Percentiles rank a stretch among this genome's conserved stretches.
These are phyloP conservation scores for Sarocladium kiliense DNA, from an alignment of 2,329 filamentous ascomycete species.

Conservation along the genomic window DNA sequence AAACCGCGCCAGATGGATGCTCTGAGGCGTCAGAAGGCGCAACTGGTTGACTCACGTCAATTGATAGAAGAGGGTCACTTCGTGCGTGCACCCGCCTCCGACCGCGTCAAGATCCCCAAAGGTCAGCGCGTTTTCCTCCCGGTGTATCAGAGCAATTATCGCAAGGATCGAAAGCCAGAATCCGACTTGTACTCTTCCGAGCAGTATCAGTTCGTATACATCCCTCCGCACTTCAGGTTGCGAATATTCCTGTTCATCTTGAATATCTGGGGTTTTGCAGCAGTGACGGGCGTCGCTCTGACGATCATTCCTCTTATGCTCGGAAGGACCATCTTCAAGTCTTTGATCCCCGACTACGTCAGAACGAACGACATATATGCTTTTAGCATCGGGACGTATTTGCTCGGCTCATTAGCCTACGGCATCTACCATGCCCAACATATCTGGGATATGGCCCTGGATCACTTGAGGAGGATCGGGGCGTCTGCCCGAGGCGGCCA, in stretches of 20 bases:
- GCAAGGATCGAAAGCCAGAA: slow-evolving; percentile 50
- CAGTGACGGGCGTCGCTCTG: slow-evolving; percentile 75
- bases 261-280: slow-evolving; percentile 90
- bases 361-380: slow-evolving; percentile 94
- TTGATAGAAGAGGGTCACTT: slow-evolving; percentile 71
- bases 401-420: slow-evolving; percentile 66
- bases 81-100: slow-evolving; percentile 88
- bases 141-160: slow-evolving; percentile 60
- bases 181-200: slow-evolving; percentile 45
- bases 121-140: slow-evolving; percentile 75
- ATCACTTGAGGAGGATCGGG: background rate
- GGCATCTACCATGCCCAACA: slow-evolving; percentile 45
- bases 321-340: slow-evolving; percentile 72
- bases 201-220: slow-evolving; percentile 67
- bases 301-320: slow-evolving; percentile 84
- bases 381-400: slow-evolving; percentile 84
- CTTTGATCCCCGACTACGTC: slow-evolving; percentile 64
- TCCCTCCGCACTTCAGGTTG: slow-evolving; percentile 78
- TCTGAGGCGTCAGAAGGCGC: slow-evolving; percentile 34
- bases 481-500: background rate
- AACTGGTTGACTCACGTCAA: slow-evolving; percentile 43
- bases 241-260: slow-evolving; percentile 83
- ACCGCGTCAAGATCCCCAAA: slow-evolving; percentile 91
- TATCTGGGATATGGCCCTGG: slow-evolving; percentile 29
- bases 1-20: slow-evolving; percentile 28